Evolutionary conservation across 108 stramenopile genomes (phyloP).

Genomic region (Chaetoceros tenuissimus): DNA sequence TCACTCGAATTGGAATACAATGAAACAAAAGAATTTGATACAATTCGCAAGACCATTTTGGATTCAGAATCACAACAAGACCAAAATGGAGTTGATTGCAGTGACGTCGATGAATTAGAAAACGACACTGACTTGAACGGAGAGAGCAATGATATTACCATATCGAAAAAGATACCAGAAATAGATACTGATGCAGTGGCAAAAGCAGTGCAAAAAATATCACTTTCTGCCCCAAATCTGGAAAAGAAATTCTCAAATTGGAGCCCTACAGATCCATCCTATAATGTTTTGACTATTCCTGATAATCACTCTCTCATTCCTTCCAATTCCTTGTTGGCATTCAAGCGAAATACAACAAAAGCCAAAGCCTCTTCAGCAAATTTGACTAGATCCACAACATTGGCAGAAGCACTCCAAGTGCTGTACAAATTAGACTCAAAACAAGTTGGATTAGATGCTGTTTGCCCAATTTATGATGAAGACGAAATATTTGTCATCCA

Average conservation of each 20-base stretch:
- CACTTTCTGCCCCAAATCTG: neutral
- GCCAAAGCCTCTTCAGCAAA: conserved; percentile 53
- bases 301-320: conserved; percentile 40
- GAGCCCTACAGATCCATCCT: neutral
- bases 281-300: neutral
- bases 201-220: neutral
- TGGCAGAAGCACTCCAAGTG: conserved; percentile 63
- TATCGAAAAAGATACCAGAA: neutral
- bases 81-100: neutral
- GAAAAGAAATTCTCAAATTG: neutral
- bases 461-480: neutral
- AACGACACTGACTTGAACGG: neutral
- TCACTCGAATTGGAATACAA: neutral
- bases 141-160: too few species aligned
- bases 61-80: too few species aligned
- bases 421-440: conserved; percentile 21
- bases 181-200: neutral
- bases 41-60: too few species aligned
- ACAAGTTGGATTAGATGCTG: conserved; percentile 1
- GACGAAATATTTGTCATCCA: conserved; percentile 39
- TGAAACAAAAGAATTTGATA: too few species aligned
- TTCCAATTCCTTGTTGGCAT: conserved; percentile 33
- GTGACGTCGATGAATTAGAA: neutral
- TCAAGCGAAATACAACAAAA: conserved; percentile 39
- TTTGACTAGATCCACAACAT: conserved; percentile 56